Conservation (phyloP, 1,284 basidiomycete genomes). For the Leucoagaricus sp. region DNA sequence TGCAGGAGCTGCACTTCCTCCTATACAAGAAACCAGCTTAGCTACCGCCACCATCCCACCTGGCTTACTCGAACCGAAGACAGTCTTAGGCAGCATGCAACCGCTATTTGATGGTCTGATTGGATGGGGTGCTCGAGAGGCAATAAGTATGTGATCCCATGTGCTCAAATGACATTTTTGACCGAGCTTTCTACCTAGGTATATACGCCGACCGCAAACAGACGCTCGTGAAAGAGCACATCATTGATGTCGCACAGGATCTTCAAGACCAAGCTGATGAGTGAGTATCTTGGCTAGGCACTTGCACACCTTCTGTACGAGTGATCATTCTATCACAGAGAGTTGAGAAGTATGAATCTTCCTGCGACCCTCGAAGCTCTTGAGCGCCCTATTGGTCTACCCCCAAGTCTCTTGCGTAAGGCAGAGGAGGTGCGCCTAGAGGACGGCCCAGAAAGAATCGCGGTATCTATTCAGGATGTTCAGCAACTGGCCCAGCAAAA, state of each 20-base stretch:
- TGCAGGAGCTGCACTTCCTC: slow-evolving; percentile 64
- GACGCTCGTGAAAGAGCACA: slow-evolving; percentile 69
- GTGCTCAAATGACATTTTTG: background rate
- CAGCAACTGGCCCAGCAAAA: slow-evolving; percentile 68
- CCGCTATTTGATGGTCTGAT: slow-evolving; percentile 80
- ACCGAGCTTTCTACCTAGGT: slow-evolving; percentile 43
- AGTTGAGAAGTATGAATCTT: slow-evolving; percentile 74
- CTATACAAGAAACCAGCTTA: slow-evolving; percentile 70
- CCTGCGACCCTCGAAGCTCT: slow-evolving; percentile 89
- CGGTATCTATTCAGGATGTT: slow-evolving; percentile 75
- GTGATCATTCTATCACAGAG: slow-evolving; percentile 41
- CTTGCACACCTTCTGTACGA: no score
- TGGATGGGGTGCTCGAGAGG: slow-evolving; percentile 87
- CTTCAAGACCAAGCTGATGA: slow-evolving; percentile 65
- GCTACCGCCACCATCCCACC: slow-evolving; percentile 64
- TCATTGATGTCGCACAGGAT: slow-evolving; percentile 64
- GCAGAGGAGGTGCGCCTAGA: slow-evolving; percentile 84
- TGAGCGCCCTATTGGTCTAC: slow-evolving; percentile 85
- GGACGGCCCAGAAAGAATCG: slow-evolving; percentile 75
- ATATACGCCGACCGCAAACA: slow-evolving; percentile 88
- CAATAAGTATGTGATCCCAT: slow-evolving; percentile 68
- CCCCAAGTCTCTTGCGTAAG: slow-evolving; percentile 85
- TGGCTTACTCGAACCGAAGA: slow-evolving; percentile 65
- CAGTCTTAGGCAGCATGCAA: slow-evolving; percentile 45
- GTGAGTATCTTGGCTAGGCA: slow-evolving; percentile 42